phyloP scores from a whole-genome alignment of 345 rosid species.

The Pugionium dolabratum region DNA sequence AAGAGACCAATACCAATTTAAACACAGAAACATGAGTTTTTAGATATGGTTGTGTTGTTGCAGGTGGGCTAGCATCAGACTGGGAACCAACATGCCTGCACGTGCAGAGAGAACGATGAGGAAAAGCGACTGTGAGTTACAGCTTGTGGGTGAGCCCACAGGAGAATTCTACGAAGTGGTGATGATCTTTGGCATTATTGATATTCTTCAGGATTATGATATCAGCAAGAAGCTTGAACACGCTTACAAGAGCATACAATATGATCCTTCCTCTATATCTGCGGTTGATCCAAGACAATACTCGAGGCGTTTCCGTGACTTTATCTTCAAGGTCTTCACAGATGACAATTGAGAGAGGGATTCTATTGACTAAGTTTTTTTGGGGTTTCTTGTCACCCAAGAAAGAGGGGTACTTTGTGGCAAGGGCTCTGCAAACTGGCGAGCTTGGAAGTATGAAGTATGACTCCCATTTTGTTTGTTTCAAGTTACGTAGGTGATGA shows the following conservation, averaged over 20 bases:
- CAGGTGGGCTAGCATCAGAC: conserved; percentile 79
- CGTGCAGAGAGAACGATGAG: conserved; percentile 72
- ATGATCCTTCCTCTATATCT: conserved; percentile 80
- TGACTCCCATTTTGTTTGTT: conserved; percentile 20
- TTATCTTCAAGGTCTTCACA: conserved; percentile 62
- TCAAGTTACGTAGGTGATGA: conserved; percentile 40
- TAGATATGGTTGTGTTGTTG: conserved; percentile 17
- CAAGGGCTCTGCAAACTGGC: not conserved
- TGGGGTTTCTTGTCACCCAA: conserved; percentile 28
- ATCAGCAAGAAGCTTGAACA: conserved; percentile 93
- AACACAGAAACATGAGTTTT: not conserved
- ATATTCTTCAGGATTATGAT: conserved; percentile 91
- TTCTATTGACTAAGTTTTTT: not conserved
- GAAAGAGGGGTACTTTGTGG: not conserved
- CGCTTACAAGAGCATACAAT: conserved; percentile 80
- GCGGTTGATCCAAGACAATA: conserved; percentile 89
- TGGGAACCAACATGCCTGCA: conserved; percentile 82
- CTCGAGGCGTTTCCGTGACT: conserved; percentile 80
- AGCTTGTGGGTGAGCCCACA: conserved; percentile 73
- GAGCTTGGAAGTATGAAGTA: conserved; percentile 11
- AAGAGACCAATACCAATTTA: not conserved
- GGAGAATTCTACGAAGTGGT: conserved; percentile 78
- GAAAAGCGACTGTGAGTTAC: conserved; percentile 52
- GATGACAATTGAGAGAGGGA: conserved; percentile 48
- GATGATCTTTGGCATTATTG: conserved; percentile 84